Percentiles rank a stretch among this genome's conserved stretches.
phyloP scores from a whole-genome alignment of 169 alveolate species.

The Theileria annulata region DNA sequence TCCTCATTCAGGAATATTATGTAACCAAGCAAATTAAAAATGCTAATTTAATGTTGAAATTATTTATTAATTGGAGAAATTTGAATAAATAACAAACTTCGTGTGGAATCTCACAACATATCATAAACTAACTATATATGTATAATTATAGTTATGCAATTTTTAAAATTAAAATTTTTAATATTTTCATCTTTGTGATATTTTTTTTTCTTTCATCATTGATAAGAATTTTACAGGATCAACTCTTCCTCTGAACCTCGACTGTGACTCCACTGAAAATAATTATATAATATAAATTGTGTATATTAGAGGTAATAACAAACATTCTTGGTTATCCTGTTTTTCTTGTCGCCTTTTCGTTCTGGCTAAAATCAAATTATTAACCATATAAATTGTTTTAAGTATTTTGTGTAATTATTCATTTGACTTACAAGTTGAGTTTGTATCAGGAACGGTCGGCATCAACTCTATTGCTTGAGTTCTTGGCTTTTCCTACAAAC shows the following conservation, averaged over 20 bases:
- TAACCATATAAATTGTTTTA: too few relatives aligned
- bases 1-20: slow-evolving; percentile 60
- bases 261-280: slow-evolving; percentile 6
- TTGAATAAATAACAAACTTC: background rate
- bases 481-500: slow-evolving; percentile 55
- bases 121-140: background rate
- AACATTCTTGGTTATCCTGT: slow-evolving; percentile 16
- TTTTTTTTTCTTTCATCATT: slow-evolving; percentile 41
- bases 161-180: background rate
- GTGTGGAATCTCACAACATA: background rate
- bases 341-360: slow-evolving; percentile 32
- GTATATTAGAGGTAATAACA: background rate
- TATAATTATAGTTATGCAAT: background rate
- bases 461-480: slow-evolving; percentile 52
- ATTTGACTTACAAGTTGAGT: slow-evolving; percentile 36
- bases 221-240: slow-evolving; percentile 62
- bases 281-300: background rate
- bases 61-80: background rate
- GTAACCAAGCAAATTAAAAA: background rate
- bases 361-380: slow-evolving; percentile 13
- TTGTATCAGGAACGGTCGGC: slow-evolving; percentile 68
- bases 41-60: background rate
- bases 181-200: slow-evolving; percentile 17
- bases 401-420: background rate
- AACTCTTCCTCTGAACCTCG: slow-evolving; percentile 49